Evolutionary conservation across 306 rosid species (phyloP).

Genomic region (Sechiopsis laciniata): DNA sequence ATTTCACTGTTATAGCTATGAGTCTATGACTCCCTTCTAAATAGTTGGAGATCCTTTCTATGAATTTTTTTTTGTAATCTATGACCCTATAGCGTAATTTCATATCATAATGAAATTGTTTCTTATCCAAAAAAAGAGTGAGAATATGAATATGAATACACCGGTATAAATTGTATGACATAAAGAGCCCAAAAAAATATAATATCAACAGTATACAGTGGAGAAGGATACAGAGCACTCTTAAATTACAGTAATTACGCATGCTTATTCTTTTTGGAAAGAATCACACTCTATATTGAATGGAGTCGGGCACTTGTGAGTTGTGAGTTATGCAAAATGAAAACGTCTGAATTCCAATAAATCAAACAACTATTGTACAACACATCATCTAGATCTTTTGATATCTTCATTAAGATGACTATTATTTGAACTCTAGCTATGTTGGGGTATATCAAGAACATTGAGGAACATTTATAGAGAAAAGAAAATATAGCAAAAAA

Average conservation of each 20-base stretch:
- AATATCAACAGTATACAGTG: not conserved
- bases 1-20: no score
- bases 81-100: no score
- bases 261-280: not conserved
- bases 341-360: not conserved
- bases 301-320: not conserved
- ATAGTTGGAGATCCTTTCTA: no score
- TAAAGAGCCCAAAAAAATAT: not conserved
- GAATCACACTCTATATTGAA: not conserved
- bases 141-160: not conserved
- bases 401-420: not conserved
- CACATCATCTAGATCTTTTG: not conserved
- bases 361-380: not conserved
- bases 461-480: no score
- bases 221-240: not conserved
- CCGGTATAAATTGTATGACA: not conserved
- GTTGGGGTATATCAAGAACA: not conserved
- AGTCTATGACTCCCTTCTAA: no score
- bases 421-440: not conserved
- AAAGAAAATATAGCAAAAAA: not conserved
- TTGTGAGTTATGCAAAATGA: not conserved
- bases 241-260: not conserved
- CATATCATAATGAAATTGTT: no score
- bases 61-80: no score
- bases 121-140: no score